Conservation (phyloP, 495 filamentous ascomycete species). For the Bryoglossum gracile region DNA sequence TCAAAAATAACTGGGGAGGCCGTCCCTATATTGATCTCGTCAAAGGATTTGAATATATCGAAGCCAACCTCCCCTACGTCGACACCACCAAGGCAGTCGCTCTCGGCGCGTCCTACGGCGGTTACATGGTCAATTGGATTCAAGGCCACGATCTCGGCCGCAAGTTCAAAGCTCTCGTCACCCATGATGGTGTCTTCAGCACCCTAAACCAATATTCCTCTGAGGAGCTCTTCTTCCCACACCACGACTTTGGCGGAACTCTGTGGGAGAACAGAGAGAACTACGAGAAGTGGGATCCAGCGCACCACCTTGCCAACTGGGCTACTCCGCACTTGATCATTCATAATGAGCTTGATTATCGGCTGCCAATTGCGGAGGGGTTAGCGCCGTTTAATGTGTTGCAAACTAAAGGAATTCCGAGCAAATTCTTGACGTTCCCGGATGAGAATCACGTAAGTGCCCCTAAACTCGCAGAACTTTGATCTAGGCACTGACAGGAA, state of each 20-base stretch:
- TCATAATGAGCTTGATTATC: constrained; percentile 87
- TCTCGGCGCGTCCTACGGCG: constrained; percentile 79
- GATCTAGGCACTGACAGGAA: background rate
- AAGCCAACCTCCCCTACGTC: constrained; percentile 62
- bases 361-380: constrained; percentile 76
- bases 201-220: constrained; percentile 65
- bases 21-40: constrained; percentile 74
- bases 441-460: constrained; percentile 60
- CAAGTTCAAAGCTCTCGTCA: constrained; percentile 84
- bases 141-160: constrained; percentile 62
- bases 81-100: constrained; percentile 74
- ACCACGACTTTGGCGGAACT: constrained; percentile 73
- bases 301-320: constrained; percentile 59
- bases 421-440: constrained; percentile 73
- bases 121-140: constrained; percentile 81
- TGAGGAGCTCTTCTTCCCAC: constrained; percentile 86
- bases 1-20: constrained; percentile 72
- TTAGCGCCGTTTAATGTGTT: constrained; percentile 84
- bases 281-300: constrained; percentile 81
- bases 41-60: constrained; percentile 70
- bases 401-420: constrained; percentile 64
- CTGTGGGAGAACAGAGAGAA: constrained; percentile 65
- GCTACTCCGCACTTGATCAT: constrained; percentile 71
- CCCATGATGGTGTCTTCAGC: constrained; percentile 85
- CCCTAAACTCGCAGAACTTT: too few relatives aligned